A percentile compares a stretch with the other conserved stretches of the same genome.
Conservation (phyloP, 352 stramenopile species). For the Globisporangium okanoganense region DNA sequence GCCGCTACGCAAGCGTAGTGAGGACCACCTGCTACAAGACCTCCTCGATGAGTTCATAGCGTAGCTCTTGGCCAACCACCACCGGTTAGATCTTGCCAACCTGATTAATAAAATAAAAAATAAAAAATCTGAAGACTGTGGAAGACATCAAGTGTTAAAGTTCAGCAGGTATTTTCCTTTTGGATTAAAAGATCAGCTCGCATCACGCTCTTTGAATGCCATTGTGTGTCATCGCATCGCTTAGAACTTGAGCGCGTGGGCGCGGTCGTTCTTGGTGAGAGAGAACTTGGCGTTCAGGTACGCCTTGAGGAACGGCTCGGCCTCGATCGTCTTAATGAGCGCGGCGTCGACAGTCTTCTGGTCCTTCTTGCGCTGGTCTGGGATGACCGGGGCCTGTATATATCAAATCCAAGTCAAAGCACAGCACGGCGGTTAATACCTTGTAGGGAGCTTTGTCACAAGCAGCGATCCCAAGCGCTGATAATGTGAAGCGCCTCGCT, state of each 20-base stretch:
- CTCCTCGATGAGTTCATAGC: constrained; percentile 70
- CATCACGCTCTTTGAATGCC: constrained; percentile 11
- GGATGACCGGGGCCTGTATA: constrained; percentile 87
- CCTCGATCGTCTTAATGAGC: constrained; percentile 83
- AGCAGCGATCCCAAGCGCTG: constrained; percentile 91
- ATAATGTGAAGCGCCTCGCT: constrained; percentile 24
- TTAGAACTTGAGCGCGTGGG: constrained; percentile 99
- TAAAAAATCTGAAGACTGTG: no score
- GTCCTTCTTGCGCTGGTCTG: constrained; percentile 97
- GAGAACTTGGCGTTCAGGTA: constrained; percentile 99
- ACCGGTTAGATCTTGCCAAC: no score
- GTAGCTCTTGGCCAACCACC: constrained; percentile 2
- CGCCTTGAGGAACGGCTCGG: constrained; percentile 93
- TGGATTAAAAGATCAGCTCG: constrained; percentile 20
- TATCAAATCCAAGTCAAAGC: neutral
- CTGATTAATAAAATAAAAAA: no score
- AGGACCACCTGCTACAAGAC: constrained; percentile 57
- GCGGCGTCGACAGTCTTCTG: constrained; percentile 97
- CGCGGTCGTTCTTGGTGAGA: constrained; percentile 96
- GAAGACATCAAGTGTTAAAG: constrained; percentile 16
- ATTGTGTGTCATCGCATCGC: constrained; percentile 18
- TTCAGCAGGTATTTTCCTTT: constrained; percentile 52
- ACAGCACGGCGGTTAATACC: constrained; percentile 31
- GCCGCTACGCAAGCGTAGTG: constrained; percentile 15
- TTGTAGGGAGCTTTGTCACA: constrained; percentile 81